These are phyloP conservation scores for Lactarius indigo DNA, from an alignment of 768 basidiomycete species.

Conservation along the genomic window DNA sequence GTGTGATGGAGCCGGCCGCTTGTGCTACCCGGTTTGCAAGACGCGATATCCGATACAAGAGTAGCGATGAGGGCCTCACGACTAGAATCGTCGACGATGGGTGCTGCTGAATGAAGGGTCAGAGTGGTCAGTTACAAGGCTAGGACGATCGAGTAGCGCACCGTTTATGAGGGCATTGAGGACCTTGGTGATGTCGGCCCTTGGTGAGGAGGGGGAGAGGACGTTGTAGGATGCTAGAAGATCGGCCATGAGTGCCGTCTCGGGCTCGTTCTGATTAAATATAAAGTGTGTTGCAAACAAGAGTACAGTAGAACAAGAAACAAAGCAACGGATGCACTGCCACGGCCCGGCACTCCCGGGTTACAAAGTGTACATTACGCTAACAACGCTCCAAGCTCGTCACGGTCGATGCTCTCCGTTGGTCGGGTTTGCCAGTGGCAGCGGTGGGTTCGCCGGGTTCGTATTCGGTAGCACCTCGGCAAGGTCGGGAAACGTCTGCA, in stretches of 20 bases:
- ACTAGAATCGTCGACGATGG: slow-evolving; percentile 1
- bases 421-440: not conserved
- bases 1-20: slow-evolving; percentile 17
- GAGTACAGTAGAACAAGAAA: not conserved
- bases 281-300: slow-evolving; percentile 3
- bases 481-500: slow-evolving; percentile 70
- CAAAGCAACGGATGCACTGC: slow-evolving; percentile 1
- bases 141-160: slow-evolving; percentile 27
- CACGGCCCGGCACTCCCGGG: not conserved
- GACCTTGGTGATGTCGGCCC: slow-evolving; percentile 41
- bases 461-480: slow-evolving; percentile 25
- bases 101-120: slow-evolving; percentile 45
- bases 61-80: slow-evolving; percentile 12
- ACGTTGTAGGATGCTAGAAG: slow-evolving; percentile 45
- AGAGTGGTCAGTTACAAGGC: slow-evolving; percentile 39
- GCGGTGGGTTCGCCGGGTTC: not conserved
- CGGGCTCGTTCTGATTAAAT: not conserved
- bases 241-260: slow-evolving; percentile 40
- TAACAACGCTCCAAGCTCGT: not conserved
- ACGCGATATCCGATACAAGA: slow-evolving; percentile 10
- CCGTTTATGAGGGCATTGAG: slow-evolving; percentile 52
- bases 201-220: slow-evolving; percentile 26
- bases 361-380: not conserved
- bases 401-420: slow-evolving; percentile 18
- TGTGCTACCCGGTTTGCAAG: slow-evolving; percentile 18